Percentiles rank a stretch among this genome's conserved stretches.
phyloP scores from a whole-genome alignment of 345 rosid genomes.

The Populus tremula region DNA sequence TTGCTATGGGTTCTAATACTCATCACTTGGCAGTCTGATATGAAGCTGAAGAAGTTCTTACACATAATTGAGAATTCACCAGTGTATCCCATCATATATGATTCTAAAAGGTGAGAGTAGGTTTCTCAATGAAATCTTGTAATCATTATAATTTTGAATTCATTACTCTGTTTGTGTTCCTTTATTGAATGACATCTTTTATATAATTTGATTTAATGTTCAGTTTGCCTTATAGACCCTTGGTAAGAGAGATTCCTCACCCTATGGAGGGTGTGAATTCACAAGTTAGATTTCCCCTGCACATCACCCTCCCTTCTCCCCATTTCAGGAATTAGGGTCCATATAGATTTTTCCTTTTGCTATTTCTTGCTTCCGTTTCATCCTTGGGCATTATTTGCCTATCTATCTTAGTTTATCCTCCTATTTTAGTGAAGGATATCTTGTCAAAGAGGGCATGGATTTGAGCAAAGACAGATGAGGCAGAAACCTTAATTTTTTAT shows the following conservation, averaged over 20 bases:
- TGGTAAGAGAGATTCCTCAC: background rate
- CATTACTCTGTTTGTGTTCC: too few relatives aligned
- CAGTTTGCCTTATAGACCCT: background rate
- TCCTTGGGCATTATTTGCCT: background rate
- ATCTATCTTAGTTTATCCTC: background rate
- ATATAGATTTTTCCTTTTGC: background rate
- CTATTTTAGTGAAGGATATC: background rate
- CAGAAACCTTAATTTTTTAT: background rate
- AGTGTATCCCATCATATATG: constrained; percentile 78
- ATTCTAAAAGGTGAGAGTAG: constrained; percentile 53
- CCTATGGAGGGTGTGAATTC: background rate
- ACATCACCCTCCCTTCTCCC: background rate
- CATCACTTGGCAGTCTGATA: constrained; percentile 58
- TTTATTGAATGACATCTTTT: too few relatives aligned
- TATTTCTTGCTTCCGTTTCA: background rate
- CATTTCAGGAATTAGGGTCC: background rate
- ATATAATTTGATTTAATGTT: background rate
- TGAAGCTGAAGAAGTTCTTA: constrained; percentile 86
- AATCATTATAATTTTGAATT: background rate
- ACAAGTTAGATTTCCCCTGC: background rate
- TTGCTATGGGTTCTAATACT: constrained; percentile 8
- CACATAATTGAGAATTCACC: constrained; percentile 87
- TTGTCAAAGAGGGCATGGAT: background rate
- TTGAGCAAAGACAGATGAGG: background rate
- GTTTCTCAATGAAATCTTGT: constrained; percentile 12